Base-by-base conservation (phyloP, 1,284 basidiomycete species). In the Boletus smithii region DNA sequence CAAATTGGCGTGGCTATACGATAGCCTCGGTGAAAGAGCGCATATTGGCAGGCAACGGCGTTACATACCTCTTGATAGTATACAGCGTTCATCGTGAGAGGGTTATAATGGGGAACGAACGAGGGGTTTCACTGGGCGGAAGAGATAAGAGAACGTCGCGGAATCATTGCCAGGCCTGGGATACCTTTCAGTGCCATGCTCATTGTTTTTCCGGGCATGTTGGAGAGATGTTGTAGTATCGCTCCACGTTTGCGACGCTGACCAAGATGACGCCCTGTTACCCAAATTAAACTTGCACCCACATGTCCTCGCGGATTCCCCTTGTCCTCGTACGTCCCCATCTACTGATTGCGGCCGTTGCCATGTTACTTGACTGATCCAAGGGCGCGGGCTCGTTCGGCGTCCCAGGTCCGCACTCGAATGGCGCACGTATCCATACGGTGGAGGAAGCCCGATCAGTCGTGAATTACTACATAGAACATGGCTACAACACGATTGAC, bases 1-100 rank as follows among this genome's bases (percentile, higher is more conserved):
- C 69, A 46, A 75, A 74, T 41, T 73, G 58, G 49, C 62, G 60
- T 27, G 73, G 72, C 74, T 74, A 50, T 49, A n/a, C n/a, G n/a
- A 34, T 3, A 17, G 3, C 14, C 8, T 43, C n/a, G 33, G 43
- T 42, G 23, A 38, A 22, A 16, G 17, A n/a, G n/a, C n/a, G n/a
- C n/a, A n/a, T n/a, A n/a, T n/a, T n/a, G n/a, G n/a, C n/a, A n/a
- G n/a, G n/a, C n/a, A n/a, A n/a, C n/a, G n/a, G n/a, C n/a, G n/a
- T n/a, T 17, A 51, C 43, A 23, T 38, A 49, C 60, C 13, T 44
- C 46, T 27, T 50, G 40, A 48, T 63, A 59, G 30, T 49, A 57
- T 8, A 63, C 58, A 8, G 62, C 55, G 9, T 60, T 57, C 58
- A 61, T 64, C 13, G 13, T 37, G 14, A 27, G 8, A 27, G 11